Evolutionary conservation across 2,329 filamentous ascomycete species (phyloP).

Genomic region (Dothideomycetidae sp.): DNA sequence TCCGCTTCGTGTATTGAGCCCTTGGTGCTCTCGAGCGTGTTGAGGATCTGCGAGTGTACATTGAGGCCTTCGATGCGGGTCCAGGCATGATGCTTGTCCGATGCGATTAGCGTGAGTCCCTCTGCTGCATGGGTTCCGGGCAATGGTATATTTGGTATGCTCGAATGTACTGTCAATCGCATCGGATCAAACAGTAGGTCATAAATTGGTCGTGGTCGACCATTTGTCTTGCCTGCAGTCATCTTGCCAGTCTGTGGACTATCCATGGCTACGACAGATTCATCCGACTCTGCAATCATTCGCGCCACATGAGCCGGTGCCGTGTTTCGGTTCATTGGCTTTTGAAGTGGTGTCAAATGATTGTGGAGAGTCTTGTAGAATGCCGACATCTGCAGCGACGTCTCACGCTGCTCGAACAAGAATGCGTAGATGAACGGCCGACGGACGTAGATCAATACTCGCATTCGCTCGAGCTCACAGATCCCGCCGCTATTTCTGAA

Average conservation of each 20-base stretch:
- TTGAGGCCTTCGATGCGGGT: conserved; percentile 46
- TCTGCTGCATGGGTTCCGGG: conserved; percentile 31
- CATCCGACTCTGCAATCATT: conserved; percentile 25
- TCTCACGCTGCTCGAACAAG: conserved; percentile 50
- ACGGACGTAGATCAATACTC: conserved; percentile 57
- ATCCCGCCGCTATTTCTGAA: conserved; percentile 34
- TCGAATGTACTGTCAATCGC: conserved; percentile 44
- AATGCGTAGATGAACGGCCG: conserved; percentile 67
- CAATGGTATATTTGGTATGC: conserved; percentile 49
- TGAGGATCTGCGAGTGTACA: conserved; percentile 46
- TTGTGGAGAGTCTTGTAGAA: conserved; percentile 39
- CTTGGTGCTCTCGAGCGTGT: conserved; percentile 40
- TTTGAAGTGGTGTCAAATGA: conserved; percentile 36
- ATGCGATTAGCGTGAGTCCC: conserved; percentile 18
- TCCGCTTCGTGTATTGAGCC: conserved; percentile 37
- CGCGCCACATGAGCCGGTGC: conserved; percentile 27
- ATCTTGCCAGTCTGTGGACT: conserved; percentile 16
- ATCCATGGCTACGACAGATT: conserved; percentile 21
- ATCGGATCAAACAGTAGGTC: conserved; percentile 47
- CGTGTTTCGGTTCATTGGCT: conserved; percentile 30
- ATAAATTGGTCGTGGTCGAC: conserved; percentile 36
- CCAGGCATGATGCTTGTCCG: conserved; percentile 26
- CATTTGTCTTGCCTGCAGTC: conserved; percentile 21
- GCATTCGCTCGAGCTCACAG: conserved; percentile 29
- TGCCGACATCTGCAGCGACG: conserved; percentile 32